These are phyloP conservation scores for Sclerotinia trifoliorum DNA, from an alignment of 2,329 filamentous ascomycete species.

Conservation along the genomic window DNA sequence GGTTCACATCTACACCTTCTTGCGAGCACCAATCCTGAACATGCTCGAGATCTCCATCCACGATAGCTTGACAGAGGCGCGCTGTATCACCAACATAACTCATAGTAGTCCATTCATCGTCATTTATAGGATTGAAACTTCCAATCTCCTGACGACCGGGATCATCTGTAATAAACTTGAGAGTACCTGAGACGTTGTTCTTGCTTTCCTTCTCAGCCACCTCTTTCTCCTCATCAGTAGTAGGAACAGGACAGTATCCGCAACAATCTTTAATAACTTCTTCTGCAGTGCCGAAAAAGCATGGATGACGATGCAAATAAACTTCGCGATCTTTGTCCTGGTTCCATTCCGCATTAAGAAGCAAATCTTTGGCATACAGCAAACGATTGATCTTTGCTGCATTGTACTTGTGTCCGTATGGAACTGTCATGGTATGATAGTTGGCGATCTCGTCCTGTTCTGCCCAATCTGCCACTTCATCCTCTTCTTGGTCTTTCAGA, in stretches of 20 bases:
- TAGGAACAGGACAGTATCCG: constrained; percentile 69
- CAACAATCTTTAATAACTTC: constrained; percentile 82
- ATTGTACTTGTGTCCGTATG: constrained; percentile 61
- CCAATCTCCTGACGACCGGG: constrained; percentile 73
- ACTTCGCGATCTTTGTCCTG: constrained; percentile 71
- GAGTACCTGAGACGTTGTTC: constrained; percentile 70
- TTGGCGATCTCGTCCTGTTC: constrained; percentile 73
- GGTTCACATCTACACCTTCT: constrained; percentile 68
- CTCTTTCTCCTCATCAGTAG: constrained; percentile 69
- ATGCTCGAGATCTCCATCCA: constrained; percentile 67
- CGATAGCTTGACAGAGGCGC: constrained; percentile 75
- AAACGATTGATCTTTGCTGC: constrained; percentile 77
- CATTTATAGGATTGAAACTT: constrained; percentile 76
- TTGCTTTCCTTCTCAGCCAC: constrained; percentile 70
- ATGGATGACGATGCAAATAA: constrained; percentile 78
- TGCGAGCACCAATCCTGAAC: constrained; percentile 69
- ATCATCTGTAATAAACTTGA: constrained; percentile 76
- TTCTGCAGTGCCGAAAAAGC: constrained; percentile 74
- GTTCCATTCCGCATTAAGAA: constrained; percentile 88
- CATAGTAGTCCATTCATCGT: constrained; percentile 88
- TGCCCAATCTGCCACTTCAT: constrained; percentile 78
- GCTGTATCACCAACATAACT: constrained; percentile 81
- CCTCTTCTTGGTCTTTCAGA: constrained; percentile 73
- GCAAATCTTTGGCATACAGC: constrained; percentile 75
- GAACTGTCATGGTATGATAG: constrained; percentile 75